Conservation (phyloP, 192 early-diverging fungal species). For the Mortierella hygrophila region DNA sequence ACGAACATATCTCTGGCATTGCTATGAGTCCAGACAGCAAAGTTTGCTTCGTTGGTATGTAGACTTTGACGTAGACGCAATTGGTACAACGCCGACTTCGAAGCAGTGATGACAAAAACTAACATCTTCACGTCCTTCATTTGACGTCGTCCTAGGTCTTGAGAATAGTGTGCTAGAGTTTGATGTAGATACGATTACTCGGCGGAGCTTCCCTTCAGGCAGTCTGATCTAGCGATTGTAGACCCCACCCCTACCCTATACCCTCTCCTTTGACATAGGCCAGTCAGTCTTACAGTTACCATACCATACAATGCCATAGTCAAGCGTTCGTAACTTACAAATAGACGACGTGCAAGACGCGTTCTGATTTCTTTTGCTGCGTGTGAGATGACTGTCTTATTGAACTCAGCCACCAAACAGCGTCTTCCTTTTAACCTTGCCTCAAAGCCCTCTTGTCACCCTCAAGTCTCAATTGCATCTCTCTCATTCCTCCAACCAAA, state of each 20-base stretch:
- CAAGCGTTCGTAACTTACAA: background rate
- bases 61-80: background rate
- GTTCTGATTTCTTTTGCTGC: background rate
- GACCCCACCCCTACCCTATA: background rate
- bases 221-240: constrained; percentile 69
- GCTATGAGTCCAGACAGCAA: constrained; percentile 86
- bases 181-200: constrained; percentile 80
- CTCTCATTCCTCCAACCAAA: background rate
- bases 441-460: background rate
- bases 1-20: constrained; percentile 91
- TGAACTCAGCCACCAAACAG: constrained; percentile 6
- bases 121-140: background rate
- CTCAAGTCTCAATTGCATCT: background rate
- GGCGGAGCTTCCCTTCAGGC: constrained; percentile 86
- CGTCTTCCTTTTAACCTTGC: background rate
- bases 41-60: constrained; percentile 89
- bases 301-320: background rate
- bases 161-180: constrained; percentile 88
- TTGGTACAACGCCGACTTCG: background rate
- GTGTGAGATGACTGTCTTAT: background rate
- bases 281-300: background rate
- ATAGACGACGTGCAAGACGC: background rate
- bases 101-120: background rate
- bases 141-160: constrained; percentile 63
- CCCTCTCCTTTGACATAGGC: background rate